Percentiles rank a stretch among this genome's conserved stretches.
These are phyloP conservation scores for Phyllosticta citriasiana DNA, from an alignment of 2,329 filamentous ascomycete genomes.

Conservation along the genomic window DNA sequence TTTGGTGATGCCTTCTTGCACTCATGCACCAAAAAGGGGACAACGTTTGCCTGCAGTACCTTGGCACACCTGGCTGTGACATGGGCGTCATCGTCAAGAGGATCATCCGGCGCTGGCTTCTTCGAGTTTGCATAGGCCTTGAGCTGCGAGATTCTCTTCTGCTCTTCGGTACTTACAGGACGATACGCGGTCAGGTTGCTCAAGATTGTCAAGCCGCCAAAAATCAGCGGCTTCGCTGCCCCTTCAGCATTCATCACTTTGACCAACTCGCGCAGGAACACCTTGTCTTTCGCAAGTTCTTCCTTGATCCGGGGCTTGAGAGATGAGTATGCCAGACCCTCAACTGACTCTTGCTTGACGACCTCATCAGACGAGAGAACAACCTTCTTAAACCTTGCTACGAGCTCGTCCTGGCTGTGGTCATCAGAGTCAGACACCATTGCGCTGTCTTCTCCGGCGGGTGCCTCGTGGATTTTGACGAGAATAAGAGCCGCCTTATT, in stretches of 20 bases:
- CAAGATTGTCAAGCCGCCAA: constrained; percentile 78
- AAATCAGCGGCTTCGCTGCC: constrained; percentile 53
- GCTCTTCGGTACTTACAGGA: constrained; percentile 72
- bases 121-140: constrained; percentile 89
- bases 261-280: constrained; percentile 62
- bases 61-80: constrained; percentile 66
- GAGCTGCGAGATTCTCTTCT: constrained; percentile 82
- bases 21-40: constrained; percentile 66
- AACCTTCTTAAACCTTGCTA: constrained; percentile 52
- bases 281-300: constrained; percentile 56
- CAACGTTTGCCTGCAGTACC: constrained; percentile 68
- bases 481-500: constrained; percentile 45
- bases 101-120: constrained; percentile 51
- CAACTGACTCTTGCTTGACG: constrained; percentile 62
- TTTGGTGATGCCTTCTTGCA: constrained; percentile 62
- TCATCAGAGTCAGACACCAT: constrained; percentile 14
- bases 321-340: constrained; percentile 87
- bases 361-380: constrained; percentile 49
- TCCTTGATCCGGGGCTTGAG: constrained; percentile 80
- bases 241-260: constrained; percentile 40
- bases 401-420: constrained; percentile 34
- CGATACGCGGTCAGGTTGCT: constrained; percentile 75
- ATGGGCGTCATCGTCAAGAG: constrained; percentile 64
- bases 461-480: constrained; percentile 41
- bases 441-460: constrained; percentile 11